Evolutionary conservation across 2,329 filamentous ascomycete genomes (phyloP).

Genomic region (Huntiella bhutanensis): DNA sequence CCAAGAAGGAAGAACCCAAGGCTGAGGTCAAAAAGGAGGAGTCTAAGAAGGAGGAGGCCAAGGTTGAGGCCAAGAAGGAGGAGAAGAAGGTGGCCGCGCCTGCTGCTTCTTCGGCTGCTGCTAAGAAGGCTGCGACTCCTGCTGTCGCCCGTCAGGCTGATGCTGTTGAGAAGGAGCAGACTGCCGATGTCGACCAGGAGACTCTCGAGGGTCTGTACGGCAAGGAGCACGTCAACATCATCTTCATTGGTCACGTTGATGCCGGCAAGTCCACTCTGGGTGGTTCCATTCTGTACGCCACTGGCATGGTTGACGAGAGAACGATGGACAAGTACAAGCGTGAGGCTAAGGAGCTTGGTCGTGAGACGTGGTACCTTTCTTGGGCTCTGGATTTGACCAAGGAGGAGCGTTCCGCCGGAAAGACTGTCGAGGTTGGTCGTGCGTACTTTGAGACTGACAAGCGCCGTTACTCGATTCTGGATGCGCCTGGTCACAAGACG

Average conservation of each 20-base stretch:
- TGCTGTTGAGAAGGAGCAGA: conserved; percentile 66
- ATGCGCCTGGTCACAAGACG: conserved; percentile 93
- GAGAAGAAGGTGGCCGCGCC: conserved; percentile 35
- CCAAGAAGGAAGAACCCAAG: conserved; percentile 7
- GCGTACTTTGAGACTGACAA: conserved; percentile 96
- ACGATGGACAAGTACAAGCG: conserved; percentile 97
- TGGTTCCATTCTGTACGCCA: conserved; percentile 78
- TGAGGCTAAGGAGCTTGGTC: conserved; percentile 87
- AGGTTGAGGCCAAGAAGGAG: conserved; percentile 31
- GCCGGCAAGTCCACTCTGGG: conserved; percentile 94
- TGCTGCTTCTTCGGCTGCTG: conserved; percentile 79
- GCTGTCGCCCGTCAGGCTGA: conserved; percentile 55
- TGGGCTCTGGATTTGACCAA: conserved; percentile 96
- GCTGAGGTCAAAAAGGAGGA: conserved; percentile 16
- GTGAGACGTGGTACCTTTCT: conserved; percentile 97
- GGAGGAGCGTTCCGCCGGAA: conserved; percentile 89
- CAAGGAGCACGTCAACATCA: conserved; percentile 84
- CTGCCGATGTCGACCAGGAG: conserved; percentile 48
- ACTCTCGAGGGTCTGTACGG: conserved; percentile 91
- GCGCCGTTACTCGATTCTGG: conserved; percentile 86
- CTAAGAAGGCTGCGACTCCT: conserved; percentile 71
- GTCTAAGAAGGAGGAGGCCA: conserved; percentile 23
- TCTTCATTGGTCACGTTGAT: conserved; percentile 96
- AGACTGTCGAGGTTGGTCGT: conserved; percentile 92
- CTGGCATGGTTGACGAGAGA: conserved; percentile 97